Evolutionary conservation across 2,329 filamentous ascomycete species (phyloP), one percentile per base, ranked within the genome.

Genomic region (Cercospora sp.): DNA sequence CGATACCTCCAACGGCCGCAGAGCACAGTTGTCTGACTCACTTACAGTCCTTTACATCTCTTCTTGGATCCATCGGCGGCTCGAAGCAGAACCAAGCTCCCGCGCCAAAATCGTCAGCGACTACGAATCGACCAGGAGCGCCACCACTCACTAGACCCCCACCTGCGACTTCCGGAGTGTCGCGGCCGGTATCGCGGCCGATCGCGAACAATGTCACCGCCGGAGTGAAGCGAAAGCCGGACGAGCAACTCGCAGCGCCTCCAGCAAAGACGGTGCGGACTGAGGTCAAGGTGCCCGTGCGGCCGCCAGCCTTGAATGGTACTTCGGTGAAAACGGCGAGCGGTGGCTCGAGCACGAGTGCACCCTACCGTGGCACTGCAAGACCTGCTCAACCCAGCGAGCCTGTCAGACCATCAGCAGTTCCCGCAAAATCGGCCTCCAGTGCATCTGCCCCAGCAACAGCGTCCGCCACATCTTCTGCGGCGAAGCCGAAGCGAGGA

Each of bases 401-500:
- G 45, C 65, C 68, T 63, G 70, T 68, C 55, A 72, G 65, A 67
- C 65, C 66, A 40, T 55, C 66, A n/a, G 24, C 61, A 5, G 53
- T 34, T 30, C 34, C 60, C 10, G 61, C 57, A 24, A 67, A 63
- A 30, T 32, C 69, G 34, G 45, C 57, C 10, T 34, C 65, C 30
- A 72, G 70, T 21, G 68, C 67, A 10, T 24, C 62, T 18, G 28
- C 69, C 21, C 55, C 71, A 18, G 61, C 72, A 24, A 53, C 68
- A 10, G 43, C 70, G 21, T 57, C 69, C 24, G 37, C 69, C 16
- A 66, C 75, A 18, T 58, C 68, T 65, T 66, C 69, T 76, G 10
- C 74, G 13, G 65, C 78, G 45, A 69, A 70, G 2, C 80, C 85
- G 1, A 89, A 92, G 79, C 91, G 90, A 75, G 89, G 90, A 1